Conservation (phyloP, 1,139 yeast species). For the Blastobotrys illinoisensis region DNA sequence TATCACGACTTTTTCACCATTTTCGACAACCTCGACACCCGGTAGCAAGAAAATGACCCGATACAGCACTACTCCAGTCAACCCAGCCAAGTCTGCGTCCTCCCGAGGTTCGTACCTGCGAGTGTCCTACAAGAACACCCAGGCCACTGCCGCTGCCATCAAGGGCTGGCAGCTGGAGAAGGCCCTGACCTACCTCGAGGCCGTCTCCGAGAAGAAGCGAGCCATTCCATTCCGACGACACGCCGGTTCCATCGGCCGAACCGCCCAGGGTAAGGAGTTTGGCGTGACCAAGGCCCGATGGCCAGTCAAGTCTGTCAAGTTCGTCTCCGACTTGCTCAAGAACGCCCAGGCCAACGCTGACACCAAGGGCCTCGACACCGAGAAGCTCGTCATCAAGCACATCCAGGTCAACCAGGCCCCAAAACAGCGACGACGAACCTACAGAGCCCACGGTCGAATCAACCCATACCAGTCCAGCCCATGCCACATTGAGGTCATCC, state of each 20-base stretch:
- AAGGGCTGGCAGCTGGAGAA: constrained; percentile 95
- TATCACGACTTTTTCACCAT: not conserved
- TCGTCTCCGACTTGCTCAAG: constrained; percentile 87
- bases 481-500: constrained; percentile 96
- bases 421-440: constrained; percentile 99
- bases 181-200: constrained; percentile 95
- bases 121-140: constrained; percentile 99
- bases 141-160: constrained; percentile 98
- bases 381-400: constrained; percentile 92
- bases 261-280: constrained; percentile 99
- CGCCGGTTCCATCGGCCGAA: constrained; percentile 95
- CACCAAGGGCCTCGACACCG: constrained; percentile 94
- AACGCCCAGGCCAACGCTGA: constrained; percentile 99
- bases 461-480: constrained; percentile 98
- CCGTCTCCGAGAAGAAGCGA: constrained; percentile 97
- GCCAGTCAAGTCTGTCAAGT: constrained; percentile 99
- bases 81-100: constrained; percentile 99
- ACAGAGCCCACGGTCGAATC: constrained; percentile 99
- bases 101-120: constrained; percentile 99
- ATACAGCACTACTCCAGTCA: constrained; percentile 98
- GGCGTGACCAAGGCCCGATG: constrained; percentile 99
- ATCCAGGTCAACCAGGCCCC: constrained; percentile 99
- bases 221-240: constrained; percentile 99
- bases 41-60: constrained; percentile 55
- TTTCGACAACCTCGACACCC: constrained; percentile 7